Base-by-base conservation (phyloP, 345 rosid species). In the Aquilaria sinensis region DNA sequence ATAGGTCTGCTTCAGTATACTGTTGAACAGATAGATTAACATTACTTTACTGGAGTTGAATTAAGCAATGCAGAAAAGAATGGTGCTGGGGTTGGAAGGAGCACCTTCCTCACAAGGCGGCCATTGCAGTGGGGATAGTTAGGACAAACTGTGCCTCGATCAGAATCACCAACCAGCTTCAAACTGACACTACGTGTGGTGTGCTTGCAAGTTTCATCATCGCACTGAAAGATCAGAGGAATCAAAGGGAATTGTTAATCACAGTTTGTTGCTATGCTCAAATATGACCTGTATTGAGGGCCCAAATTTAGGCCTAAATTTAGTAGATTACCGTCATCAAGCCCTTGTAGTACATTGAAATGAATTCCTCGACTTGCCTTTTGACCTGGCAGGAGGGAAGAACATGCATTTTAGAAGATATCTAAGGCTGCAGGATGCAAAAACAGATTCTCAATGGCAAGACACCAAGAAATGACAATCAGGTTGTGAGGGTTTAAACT, bases 121-220 rank as follows among this genome's bases (percentile, higher is more conserved):
- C 99, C 99, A 15, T 81, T 83, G 60, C 99, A 94, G 58, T 83
- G 87, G 37, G 99, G 99, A 73, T 94, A 86, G 71, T 82, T 89
- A 31, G 96, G 93, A 74, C 99, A 94, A 69, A 87, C 88, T n/a
- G 99, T 94, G 61, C 99, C 99, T n/a, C 76, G 80, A 67, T 90
- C 99, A 16, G 86, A 80, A 64, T 88, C 97, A 56, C 97, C 96
- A 5, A 90, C 51, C 70, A 90, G 67, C 61, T 80, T 84, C 67
- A 81, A 65, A 77, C 72, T 90, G 60, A 83, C 75, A 60, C 88
- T 64, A 5, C 96, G 80, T 1, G 99, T 88, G 0, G 88, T 80
- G 72, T 79, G 81, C 76, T 88, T 83, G 81, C 99, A 94, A 55
- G 93, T 83, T 74, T 90, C 99, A 57, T 94, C 99, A 29, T 94